Evolutionary conservation across 192 early-diverging fungal species (phyloP).

Genomic region (Gryganskiella cystojenkinii): DNA sequence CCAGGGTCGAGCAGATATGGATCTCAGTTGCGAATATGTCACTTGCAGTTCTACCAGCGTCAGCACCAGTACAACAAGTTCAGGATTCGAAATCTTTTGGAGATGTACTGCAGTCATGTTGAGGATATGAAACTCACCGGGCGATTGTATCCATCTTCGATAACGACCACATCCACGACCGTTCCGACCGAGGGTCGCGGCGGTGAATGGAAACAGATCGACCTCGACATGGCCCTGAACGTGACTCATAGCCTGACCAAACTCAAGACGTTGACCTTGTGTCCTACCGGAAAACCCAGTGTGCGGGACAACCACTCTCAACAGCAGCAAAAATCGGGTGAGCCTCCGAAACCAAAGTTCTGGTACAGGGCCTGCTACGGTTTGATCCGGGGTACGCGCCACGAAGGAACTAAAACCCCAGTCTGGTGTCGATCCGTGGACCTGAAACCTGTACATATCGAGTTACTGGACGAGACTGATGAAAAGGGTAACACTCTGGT

Average conservation of each 20-base stretch:
- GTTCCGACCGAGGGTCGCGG: neutral
- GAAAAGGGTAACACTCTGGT: neutral
- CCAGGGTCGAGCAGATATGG: constrained; percentile 2
- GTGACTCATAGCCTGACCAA: neutral
- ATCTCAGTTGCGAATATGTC: neutral
- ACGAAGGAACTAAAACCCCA: neutral
- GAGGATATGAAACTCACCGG: constrained; percentile 3
- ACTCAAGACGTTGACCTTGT: neutral
- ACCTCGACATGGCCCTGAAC: constrained; percentile 1
- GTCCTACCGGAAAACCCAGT: neutral
- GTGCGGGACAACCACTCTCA: neutral
- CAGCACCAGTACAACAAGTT: neutral
- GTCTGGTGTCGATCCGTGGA: constrained; percentile 10
- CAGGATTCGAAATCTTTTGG: neutral
- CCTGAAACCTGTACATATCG: constrained; percentile 6
- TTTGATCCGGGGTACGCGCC: neutral
- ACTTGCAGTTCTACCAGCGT: constrained; percentile 5
- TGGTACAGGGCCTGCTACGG: neutral
- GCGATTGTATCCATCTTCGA: neutral
- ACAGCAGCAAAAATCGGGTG: no score
- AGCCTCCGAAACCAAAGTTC: no score
- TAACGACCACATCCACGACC: neutral
- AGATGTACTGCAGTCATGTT: constrained; percentile 12
- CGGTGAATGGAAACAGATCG: neutral
- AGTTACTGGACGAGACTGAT: neutral